Conservation (phyloP, 2,329 filamentous ascomycete species). For the Stemphylium beticola region DNA sequence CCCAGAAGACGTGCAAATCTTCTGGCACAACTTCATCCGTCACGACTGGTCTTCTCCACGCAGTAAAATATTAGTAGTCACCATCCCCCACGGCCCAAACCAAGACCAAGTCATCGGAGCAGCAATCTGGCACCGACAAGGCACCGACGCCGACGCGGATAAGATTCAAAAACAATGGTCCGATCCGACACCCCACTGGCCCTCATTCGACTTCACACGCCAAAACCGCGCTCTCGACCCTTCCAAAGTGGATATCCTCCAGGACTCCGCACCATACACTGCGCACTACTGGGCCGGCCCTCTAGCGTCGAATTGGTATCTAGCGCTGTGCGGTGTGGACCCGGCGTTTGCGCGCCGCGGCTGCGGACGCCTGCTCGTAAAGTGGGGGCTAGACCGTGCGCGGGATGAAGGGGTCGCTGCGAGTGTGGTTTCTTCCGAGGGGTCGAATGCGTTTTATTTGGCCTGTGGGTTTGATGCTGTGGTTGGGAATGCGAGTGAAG, state of each 20-base stretch:
- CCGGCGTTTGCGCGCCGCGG: constrained; percentile 50
- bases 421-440: constrained; percentile 48
- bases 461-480: constrained; percentile 43
- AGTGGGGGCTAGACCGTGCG: constrained; percentile 52
- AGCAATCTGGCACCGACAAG: constrained; percentile 32
- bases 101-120: constrained; percentile 27
- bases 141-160: constrained; percentile 20
- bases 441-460: constrained; percentile 52
- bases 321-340: constrained; percentile 41
- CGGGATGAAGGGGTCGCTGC: constrained; percentile 47
- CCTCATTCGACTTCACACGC: not conserved
- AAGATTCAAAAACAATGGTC: constrained; percentile 7
- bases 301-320: not conserved
- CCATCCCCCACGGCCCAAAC: not conserved
- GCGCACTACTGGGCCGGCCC: constrained; percentile 20
- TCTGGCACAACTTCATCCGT: constrained; percentile 27
- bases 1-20: constrained; percentile 32
- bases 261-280: constrained; percentile 9
- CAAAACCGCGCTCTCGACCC: constrained; percentile 30
- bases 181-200: constrained; percentile 7
- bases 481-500: constrained; percentile 41
- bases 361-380: constrained; percentile 49
- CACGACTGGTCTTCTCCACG: constrained; percentile 21
- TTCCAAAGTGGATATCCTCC: constrained; percentile 13
- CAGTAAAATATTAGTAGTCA: constrained; percentile 19